Base-by-base conservation (phyloP, 2,329 filamentous ascomycete genomes). In the Coniochaeta sp. region DNA sequence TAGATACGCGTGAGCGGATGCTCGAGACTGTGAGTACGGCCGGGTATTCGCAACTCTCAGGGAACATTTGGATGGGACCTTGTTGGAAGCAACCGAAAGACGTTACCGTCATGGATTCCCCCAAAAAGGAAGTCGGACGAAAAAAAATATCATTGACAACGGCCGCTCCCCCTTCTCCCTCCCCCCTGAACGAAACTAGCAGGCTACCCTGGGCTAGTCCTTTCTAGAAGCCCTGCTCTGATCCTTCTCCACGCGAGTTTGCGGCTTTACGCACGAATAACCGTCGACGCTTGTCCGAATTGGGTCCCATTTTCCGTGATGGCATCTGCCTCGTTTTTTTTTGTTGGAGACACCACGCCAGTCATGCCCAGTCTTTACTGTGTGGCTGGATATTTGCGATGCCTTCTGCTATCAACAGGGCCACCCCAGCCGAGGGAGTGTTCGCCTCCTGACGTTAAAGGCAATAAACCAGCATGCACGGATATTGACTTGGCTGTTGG, bases 171-270 rank as follows among this genome's bases (percentile, higher is more conserved):
- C n/a, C n/a, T n/a, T n/a, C n/a, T n/a, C n/a, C n/a, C n/a, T n/a
- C n/a, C n/a, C n/a, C n/a, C 47, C 59, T 60, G 59, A 54, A 57
- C n/a, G 59, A 52, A 57, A 60, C 59, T 50, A 52, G 54, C 54
- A 42, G 52, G 12, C 50, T 26, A 57, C 50, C 38, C 6, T 32
- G 32, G 52, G 34, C 54, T 55, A 57, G 44, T 38, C 55, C 38
- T 26, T 60, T 34, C 57, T 57, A 60, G 52, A 59, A 40, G 22
- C 42, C 47, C 47, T 52, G 47, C 24, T 30, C 24, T 52, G 47
- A 52, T 52, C 47, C 47, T 52, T 52, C 47, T 30, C 22, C 26
- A 28, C 47, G 26, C 47, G 30, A 52, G 47, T 30, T 2, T 30
- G 47, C 24, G 47, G 47, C 47, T 30, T 47, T 52, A 52, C 47